Conservation (phyloP, 2,329 filamentous ascomycete genomes). For the Ceratocystis cacaofunesta region DNA sequence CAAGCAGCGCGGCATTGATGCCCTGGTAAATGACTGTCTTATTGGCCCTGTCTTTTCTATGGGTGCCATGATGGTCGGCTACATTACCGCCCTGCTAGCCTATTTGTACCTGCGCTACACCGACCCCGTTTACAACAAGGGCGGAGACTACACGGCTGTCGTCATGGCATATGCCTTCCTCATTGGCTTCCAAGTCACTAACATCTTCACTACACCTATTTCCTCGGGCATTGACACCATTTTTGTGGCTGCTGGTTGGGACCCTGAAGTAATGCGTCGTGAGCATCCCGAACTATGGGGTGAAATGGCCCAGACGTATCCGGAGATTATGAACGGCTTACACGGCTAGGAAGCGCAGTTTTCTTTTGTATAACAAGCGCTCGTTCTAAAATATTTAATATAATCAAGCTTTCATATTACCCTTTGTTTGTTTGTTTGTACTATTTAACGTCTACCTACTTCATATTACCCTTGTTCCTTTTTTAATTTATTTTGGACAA, state of each 20-base stretch:
- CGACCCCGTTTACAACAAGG: slow-evolving; percentile 58
- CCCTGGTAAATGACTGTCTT: slow-evolving; percentile 76
- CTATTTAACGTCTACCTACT: too few species aligned
- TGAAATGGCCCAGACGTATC: slow-evolving; percentile 67
- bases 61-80: slow-evolving; percentile 70
- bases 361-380: background rate
- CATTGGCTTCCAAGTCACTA: slow-evolving; percentile 77
- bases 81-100: slow-evolving; percentile 63
- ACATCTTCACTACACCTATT: slow-evolving; percentile 79
- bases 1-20: slow-evolving; percentile 80
- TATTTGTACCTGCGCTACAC: slow-evolving; percentile 82
- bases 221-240: slow-evolving; percentile 83
- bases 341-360: slow-evolving; percentile 33
- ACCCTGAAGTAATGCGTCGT: slow-evolving; percentile 57
- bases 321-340: slow-evolving; percentile 65
- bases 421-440: too few species aligned
- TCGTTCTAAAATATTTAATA: background rate
- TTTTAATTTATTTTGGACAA: background rate
- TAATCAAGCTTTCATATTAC: background rate
- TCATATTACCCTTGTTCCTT: background rate
- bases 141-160: slow-evolving; percentile 56
- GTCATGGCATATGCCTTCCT: slow-evolving; percentile 76
- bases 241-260: slow-evolving; percentile 63
- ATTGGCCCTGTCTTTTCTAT: slow-evolving; percentile 61
- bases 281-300: slow-evolving; percentile 73